phyloP scores from a whole-genome alignment of 2,329 filamentous ascomycete genomes.

The Curvularia verruculosa region DNA sequence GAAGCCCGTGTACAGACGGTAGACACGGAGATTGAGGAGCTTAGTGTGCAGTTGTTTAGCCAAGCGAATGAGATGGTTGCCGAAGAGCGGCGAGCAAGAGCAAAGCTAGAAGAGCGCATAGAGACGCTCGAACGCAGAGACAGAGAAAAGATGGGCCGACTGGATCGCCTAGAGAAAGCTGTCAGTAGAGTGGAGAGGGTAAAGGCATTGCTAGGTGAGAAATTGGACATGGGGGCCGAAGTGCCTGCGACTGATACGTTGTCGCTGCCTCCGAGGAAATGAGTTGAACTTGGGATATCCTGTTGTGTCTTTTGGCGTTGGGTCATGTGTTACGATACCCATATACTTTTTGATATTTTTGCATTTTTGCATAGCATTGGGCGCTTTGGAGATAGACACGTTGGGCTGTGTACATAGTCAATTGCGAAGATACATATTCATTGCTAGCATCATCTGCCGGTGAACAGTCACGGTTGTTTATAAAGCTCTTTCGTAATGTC shows the following conservation, averaged over 20 bases:
- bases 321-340: slow-evolving; percentile 11
- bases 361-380: slow-evolving; percentile 11
- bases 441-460: background rate
- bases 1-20: slow-evolving; percentile 71
- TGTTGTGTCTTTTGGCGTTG: slow-evolving; percentile 2
- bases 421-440: background rate
- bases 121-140: slow-evolving; percentile 72
- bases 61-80: slow-evolving; percentile 90
- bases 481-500: background rate
- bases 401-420: background rate
- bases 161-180: slow-evolving; percentile 74
- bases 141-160: slow-evolving; percentile 68
- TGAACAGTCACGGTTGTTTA: background rate
- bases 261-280: slow-evolving; percentile 6
- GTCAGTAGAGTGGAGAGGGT: slow-evolving; percentile 74
- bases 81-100: slow-evolving; percentile 71
- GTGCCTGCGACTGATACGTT: background rate
- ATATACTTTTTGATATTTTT: slow-evolving; percentile 4
- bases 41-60: slow-evolving; percentile 76
- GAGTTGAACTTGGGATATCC: background rate
- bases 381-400: background rate
- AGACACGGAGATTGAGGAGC: slow-evolving; percentile 76
- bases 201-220: slow-evolving; percentile 61
- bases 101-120: slow-evolving; percentile 73
- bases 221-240: slow-evolving; percentile 1